Percentiles rank a stretch among this genome's conserved stretches.
Conservation (phyloP, 2,329 filamentous ascomycete species). For the Fusarium irregulare region DNA sequence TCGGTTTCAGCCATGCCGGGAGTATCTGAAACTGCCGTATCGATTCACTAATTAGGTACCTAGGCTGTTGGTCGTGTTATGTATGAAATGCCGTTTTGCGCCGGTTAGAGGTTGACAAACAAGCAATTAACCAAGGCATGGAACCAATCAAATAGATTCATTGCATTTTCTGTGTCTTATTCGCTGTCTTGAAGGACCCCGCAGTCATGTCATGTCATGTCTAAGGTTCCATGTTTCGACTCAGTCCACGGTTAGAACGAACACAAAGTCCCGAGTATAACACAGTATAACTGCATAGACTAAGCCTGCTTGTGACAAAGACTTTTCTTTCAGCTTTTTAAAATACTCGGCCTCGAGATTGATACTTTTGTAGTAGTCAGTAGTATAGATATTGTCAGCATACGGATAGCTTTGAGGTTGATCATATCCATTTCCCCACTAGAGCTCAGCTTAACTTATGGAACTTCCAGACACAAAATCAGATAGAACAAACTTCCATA, state of each 20-base stretch:
- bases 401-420: neutral
- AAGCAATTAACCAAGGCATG: neutral
- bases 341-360: neutral
- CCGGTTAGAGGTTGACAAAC: neutral
- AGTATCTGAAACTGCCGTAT: neutral
- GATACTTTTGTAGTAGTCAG: neutral
- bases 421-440: slow-evolving; percentile 13
- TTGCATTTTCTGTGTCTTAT: neutral
- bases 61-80: neutral
- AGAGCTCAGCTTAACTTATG: slow-evolving; percentile 19
- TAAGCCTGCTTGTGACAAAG: neutral
- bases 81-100: neutral
- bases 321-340: neutral
- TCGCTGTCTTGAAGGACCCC: slow-evolving; percentile 22
- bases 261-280: neutral
- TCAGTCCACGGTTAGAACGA: neutral
- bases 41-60: slow-evolving; percentile 8
- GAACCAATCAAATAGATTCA: slow-evolving; percentile 7
- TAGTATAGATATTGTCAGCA: neutral
- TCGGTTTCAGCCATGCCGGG: slow-evolving; percentile 2
- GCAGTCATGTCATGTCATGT: slow-evolving; percentile 27
- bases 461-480: neutral
- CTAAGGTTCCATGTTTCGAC: neutral
- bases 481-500: neutral
- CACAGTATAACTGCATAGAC: neutral